Percentiles rank a stretch among this genome's conserved stretches.
phyloP scores from a whole-genome alignment of 2,329 filamentous ascomycete species.

The Stenocarpella maydis region DNA sequence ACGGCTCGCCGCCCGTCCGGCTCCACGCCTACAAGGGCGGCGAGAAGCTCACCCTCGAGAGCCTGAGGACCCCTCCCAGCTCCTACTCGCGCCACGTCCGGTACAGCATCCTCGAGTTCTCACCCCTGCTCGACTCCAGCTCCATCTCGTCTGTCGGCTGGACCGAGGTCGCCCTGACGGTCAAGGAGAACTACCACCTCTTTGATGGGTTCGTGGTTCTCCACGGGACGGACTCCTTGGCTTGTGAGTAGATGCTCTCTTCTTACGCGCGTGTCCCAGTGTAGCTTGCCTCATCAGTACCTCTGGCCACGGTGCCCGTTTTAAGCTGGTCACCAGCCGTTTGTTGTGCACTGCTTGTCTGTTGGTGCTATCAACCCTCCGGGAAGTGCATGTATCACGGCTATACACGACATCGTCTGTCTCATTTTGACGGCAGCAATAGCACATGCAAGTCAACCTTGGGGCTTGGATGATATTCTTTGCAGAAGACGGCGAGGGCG shows the following conservation, averaged over 20 bases:
- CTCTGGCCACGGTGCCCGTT: background rate
- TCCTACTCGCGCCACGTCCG: constrained; percentile 82
- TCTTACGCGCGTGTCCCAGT: background rate
- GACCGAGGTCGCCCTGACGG: constrained; percentile 82
- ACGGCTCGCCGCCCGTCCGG: constrained; percentile 66
- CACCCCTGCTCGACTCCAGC: constrained; percentile 85
- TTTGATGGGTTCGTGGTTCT: constrained; percentile 93
- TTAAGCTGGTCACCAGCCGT: background rate
- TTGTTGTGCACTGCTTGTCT: background rate
- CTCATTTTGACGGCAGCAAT: background rate
- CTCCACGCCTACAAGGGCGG: constrained; percentile 62
- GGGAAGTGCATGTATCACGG: background rate
- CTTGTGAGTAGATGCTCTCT: constrained; percentile 51
- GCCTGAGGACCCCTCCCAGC: constrained; percentile 80
- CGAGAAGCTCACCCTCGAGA: constrained; percentile 63
- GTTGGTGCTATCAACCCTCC: too few species aligned
- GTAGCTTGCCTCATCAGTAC: background rate
- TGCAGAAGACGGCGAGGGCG: background rate
- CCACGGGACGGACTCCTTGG: constrained; percentile 89
- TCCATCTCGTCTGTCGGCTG: constrained; percentile 88
- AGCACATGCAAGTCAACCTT: background rate
- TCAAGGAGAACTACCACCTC: constrained; percentile 84
- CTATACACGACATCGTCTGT: background rate
- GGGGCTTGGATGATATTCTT: background rate
- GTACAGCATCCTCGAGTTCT: constrained; percentile 86